A percentile compares a stretch with the other conserved stretches of the same genome.
Conservation (phyloP, 176 grass and related monocot species). For the Carex pumila region DNA sequence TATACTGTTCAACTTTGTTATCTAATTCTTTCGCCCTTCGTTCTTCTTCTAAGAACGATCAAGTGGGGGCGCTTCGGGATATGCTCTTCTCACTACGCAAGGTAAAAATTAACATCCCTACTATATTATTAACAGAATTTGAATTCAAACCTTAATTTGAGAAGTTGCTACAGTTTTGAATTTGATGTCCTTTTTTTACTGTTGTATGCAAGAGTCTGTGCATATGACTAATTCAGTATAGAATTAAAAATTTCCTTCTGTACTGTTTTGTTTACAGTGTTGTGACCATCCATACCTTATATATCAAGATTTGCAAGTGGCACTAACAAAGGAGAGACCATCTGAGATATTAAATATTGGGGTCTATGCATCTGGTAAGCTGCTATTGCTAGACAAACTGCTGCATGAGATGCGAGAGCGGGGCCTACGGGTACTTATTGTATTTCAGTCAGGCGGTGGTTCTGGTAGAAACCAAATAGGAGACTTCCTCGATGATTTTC, state of each 20-base stretch:
- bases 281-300: constrained; percentile 96
- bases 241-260: not conserved
- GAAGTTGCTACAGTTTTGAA: too few species aligned
- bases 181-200: too few species aligned
- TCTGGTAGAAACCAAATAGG: constrained; percentile 63
- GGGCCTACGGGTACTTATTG: constrained; percentile 59
- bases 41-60: constrained; percentile 73
- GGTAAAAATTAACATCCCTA: constrained; percentile 30
- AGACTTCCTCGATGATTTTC: constrained; percentile 87
- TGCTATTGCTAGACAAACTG: constrained; percentile 84
- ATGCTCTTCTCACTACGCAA: constrained; percentile 76
- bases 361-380: constrained; percentile 75
- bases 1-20: constrained; percentile 67
- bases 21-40: constrained; percentile 64
- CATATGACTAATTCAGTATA: too few species aligned
- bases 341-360: constrained; percentile 72
- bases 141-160: not conserved
- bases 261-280: constrained; percentile 47
- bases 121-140: not conserved
- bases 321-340: constrained; percentile 50
- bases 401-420: constrained; percentile 39
- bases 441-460: constrained; percentile 70
- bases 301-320: constrained; percentile 54
- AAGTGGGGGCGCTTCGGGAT: constrained; percentile 61
- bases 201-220: too few species aligned